These are phyloP conservation scores for Kitagawia praeruptora DNA, from an alignment of 129 eudicot species.

Conservation along the genomic window DNA sequence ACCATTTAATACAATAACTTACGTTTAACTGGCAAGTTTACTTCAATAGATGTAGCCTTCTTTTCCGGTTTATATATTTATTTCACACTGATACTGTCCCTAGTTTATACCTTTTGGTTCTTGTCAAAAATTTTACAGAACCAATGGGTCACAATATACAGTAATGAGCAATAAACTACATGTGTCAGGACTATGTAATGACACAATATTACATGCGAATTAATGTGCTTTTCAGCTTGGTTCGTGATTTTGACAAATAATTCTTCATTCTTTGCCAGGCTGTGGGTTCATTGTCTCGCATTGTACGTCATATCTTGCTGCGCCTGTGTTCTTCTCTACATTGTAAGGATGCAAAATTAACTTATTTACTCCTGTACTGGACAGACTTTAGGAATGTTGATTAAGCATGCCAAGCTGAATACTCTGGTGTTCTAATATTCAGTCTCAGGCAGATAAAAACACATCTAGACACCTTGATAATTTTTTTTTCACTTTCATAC, in stretches of 20 bases:
- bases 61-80: not conserved
- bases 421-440: not conserved
- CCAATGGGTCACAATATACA: not conserved
- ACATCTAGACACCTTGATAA: not conserved
- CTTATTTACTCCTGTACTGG: not conserved
- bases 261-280: slow-evolving; percentile 37
- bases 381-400: not conserved
- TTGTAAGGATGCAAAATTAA: slow-evolving; percentile 45
- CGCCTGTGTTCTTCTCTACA: slow-evolving; percentile 74
- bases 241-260: not conserved
- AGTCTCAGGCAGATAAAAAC: not conserved
- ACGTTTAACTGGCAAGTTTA: not conserved
- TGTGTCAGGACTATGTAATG: not conserved
- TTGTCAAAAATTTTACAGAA: not conserved
- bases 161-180: not conserved
- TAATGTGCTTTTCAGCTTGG: not conserved
- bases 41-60: not conserved
- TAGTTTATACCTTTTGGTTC: not conserved
- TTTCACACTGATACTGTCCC: not conserved
- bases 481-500: not conserved
- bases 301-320: slow-evolving; percentile 55
- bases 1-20: not conserved
- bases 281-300: slow-evolving; percentile 83
- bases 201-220: not conserved
- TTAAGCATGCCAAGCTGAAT: not conserved